Evolutionary conservation across 2,329 filamentous ascomycete genomes (phyloP).

Genomic region (Fusarium neocosmosporiellum): DNA sequence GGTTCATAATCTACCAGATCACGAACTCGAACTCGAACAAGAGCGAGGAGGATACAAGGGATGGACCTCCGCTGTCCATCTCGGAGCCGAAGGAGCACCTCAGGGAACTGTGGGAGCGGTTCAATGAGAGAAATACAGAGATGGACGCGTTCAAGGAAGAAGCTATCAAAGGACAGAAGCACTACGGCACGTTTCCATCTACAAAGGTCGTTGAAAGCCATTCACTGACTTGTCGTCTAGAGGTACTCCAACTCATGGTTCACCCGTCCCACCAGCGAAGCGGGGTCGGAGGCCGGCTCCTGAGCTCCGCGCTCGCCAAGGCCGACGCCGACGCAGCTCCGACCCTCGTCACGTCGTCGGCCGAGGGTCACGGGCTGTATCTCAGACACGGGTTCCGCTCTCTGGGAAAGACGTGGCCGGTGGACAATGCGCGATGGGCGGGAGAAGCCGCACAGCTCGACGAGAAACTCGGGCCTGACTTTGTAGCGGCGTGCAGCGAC

Average conservation of each 20-base stretch:
- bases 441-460: conserved; percentile 24
- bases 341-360: conserved; percentile 30
- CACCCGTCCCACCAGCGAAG: conserved; percentile 35
- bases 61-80: not conserved
- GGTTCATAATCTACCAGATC: conserved; percentile 35
- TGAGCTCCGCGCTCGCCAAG: conserved; percentile 22
- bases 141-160: conserved; percentile 32
- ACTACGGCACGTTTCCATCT: conserved; percentile 27
- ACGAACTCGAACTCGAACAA: not conserved
- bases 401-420: conserved; percentile 24
- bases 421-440: conserved; percentile 38
- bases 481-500: conserved; percentile 17
- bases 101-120: conserved; percentile 34
- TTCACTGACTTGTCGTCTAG: conserved; percentile 13
- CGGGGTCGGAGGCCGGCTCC: conserved; percentile 32
- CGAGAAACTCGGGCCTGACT: not conserved
- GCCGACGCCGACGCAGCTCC: conserved; percentile 26
- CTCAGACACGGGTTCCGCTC: conserved; percentile 25
- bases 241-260: conserved; percentile 41
- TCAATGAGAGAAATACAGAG: conserved; percentile 24
- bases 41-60: not conserved
- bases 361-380: conserved; percentile 31
- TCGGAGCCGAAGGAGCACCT: conserved; percentile 34
- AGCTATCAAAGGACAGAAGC: conserved; percentile 21
- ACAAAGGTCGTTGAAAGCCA: not conserved